Conservation (phyloP, 768 basidiomycete species). For the Sporobolomyces pararoseus region DNA sequence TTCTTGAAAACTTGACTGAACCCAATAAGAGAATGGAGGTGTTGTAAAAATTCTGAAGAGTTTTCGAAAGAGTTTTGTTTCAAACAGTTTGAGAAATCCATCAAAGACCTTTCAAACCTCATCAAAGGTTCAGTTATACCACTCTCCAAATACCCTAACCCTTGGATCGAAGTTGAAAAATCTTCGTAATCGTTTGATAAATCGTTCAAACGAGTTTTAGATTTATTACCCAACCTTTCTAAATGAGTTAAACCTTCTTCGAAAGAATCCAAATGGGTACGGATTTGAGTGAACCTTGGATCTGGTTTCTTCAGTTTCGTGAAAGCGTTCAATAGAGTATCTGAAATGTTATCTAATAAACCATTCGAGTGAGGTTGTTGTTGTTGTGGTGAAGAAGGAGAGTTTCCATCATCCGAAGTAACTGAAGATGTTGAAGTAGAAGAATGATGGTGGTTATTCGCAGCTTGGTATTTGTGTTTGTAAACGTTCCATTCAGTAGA, state of each 20-base stretch:
- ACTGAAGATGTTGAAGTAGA: constrained; percentile 62
- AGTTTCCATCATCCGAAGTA: constrained; percentile 52
- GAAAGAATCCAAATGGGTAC: constrained; percentile 87
- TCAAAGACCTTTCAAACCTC: constrained; percentile 89
- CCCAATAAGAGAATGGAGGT: constrained; percentile 85
- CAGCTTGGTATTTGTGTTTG: constrained; percentile 90
- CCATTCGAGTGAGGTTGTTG: background rate
- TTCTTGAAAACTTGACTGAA: constrained; percentile 88
- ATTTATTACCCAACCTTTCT: constrained; percentile 74
- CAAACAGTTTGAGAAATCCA: constrained; percentile 61
- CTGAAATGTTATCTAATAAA: constrained; percentile 88
- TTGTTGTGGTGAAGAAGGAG: constrained; percentile 52
- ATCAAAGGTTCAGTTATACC: constrained; percentile 97
- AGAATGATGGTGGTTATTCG: constrained; percentile 56
- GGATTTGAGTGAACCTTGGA: constrained; percentile 87
- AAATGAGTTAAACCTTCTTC: constrained; percentile 83
- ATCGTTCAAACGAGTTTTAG: constrained; percentile 80
- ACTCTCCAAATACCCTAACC: constrained; percentile 93
- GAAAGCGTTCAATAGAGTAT: constrained; percentile 93
- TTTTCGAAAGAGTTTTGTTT: constrained; percentile 7
- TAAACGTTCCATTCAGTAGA: constrained; percentile 98
- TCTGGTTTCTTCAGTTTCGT: constrained; percentile 94
- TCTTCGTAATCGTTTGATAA: constrained; percentile 96
- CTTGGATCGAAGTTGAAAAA: constrained; percentile 90
- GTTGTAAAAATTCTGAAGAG: constrained; percentile 60